Percentiles rank a stretch among this genome's conserved stretches.
Evolutionary conservation across 1,284 basidiomycete species (phyloP).

Genomic region (Rugosomyces carneus): DNA sequence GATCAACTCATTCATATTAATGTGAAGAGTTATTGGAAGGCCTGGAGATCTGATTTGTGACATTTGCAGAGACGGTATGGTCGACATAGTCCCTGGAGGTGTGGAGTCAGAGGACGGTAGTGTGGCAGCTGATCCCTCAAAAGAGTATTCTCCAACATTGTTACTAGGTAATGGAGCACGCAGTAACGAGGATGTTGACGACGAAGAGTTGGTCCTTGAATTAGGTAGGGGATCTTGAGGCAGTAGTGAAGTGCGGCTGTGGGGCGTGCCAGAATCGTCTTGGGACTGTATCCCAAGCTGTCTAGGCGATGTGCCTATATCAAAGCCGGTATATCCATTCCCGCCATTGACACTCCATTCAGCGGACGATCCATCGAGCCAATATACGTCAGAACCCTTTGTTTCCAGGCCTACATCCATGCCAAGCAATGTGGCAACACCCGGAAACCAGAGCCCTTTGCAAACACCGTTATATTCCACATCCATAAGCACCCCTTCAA

Average conservation of each 20-base stretch:
- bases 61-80: constrained; percentile 44
- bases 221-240: constrained; percentile 13
- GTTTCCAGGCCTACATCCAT: constrained; percentile 66
- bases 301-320: constrained; percentile 36
- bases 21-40: constrained; percentile 60
- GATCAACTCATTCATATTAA: constrained; percentile 74
- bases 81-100: constrained; percentile 46
- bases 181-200: constrained; percentile 55
- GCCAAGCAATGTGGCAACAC: constrained; percentile 74
- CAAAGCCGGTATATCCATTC: constrained; percentile 62
- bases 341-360: constrained; percentile 62
- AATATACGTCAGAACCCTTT: constrained; percentile 59
- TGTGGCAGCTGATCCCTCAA: constrained; percentile 45
- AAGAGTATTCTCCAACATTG: constrained; percentile 63
- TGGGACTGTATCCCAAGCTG: constrained; percentile 26
- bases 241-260: constrained; percentile 18
- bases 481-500: constrained; percentile 59
- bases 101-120: constrained; percentile 39
- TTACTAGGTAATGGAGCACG: constrained; percentile 63
- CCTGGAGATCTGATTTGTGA: constrained; percentile 34
- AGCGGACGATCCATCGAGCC: constrained; percentile 45
- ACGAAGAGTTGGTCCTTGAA: constrained; percentile 36
- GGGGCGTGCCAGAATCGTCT: constrained; percentile 36
- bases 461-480: constrained; percentile 69
- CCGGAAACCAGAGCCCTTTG: constrained; percentile 71